These are phyloP conservation scores for Stemphylium lycopersici DNA, from an alignment of 2,329 filamentous ascomycete species.

Conservation along the genomic window DNA sequence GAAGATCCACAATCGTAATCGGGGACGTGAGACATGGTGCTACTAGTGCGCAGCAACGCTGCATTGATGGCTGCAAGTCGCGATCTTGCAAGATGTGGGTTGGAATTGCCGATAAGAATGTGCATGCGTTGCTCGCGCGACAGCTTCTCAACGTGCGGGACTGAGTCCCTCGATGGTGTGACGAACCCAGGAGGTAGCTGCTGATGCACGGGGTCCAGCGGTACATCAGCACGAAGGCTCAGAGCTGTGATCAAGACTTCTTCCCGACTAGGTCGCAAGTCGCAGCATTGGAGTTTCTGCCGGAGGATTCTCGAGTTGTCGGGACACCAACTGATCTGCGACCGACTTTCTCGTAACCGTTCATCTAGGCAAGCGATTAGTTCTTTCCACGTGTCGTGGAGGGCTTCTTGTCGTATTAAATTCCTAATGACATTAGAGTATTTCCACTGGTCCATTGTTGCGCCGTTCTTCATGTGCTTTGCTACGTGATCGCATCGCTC, in stretches of 20 bases:
- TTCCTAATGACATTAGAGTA: slow-evolving; percentile 49
- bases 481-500: slow-evolving; percentile 49
- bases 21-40: slow-evolving; percentile 18
- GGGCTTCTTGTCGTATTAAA: slow-evolving; percentile 45
- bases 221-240: slow-evolving; percentile 44
- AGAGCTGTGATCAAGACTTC: slow-evolving; percentile 46
- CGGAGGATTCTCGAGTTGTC: slow-evolving; percentile 45
- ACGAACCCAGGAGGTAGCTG: slow-evolving; percentile 43
- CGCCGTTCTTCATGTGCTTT: slow-evolving; percentile 49
- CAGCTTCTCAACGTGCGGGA: slow-evolving; percentile 39
- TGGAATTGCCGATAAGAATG: slow-evolving; percentile 43
- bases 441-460: slow-evolving; percentile 44
- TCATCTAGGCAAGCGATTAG: slow-evolving; percentile 42
- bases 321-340: slow-evolving; percentile 47
- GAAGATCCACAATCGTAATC: slow-evolving; percentile 35
- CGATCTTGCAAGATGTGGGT: slow-evolving; percentile 31
- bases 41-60: slow-evolving; percentile 37
- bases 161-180: slow-evolving; percentile 44
- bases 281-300: slow-evolving; percentile 48
- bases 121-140: slow-evolving; percentile 45
- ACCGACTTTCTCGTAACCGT: slow-evolving; percentile 41
- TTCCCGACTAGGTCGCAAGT: slow-evolving; percentile 45
- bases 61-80: slow-evolving; percentile 41
- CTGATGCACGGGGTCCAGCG: slow-evolving; percentile 35
- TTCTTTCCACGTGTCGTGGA: slow-evolving; percentile 48